phyloP scores from a whole-genome alignment of 1,284 basidiomycete genomes.

The Trichosporon sp. region DNA sequence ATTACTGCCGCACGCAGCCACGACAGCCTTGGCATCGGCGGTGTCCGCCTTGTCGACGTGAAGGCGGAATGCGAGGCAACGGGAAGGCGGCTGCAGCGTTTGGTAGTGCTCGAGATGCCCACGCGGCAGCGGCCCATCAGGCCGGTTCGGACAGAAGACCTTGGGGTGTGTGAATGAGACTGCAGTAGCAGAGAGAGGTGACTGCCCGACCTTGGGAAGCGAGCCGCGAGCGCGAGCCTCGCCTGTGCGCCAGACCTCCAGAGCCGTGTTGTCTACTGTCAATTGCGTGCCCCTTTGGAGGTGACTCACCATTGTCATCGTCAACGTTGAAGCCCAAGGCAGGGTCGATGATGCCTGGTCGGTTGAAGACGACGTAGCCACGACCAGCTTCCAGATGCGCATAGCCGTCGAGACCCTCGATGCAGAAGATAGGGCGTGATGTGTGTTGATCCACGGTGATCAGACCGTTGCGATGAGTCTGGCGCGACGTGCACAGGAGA shows the following conservation, averaged over 20 bases:
- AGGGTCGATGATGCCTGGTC: constrained; percentile 22
- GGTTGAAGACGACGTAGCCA: constrained; percentile 44
- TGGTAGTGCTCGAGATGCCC: constrained; percentile 47
- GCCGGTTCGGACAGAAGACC: constrained; percentile 14
- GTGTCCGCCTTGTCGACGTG: constrained; percentile 40
- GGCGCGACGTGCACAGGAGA: constrained; percentile 39
- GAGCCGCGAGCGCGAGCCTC: constrained; percentile 32
- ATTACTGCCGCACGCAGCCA: constrained; percentile 39
- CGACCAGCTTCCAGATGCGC: constrained; percentile 50
- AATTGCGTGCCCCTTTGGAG: neutral
- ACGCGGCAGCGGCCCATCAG: constrained; percentile 34
- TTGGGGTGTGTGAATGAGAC: constrained; percentile 29
- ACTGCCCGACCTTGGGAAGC: constrained; percentile 21
- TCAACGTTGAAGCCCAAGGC: constrained; percentile 22
- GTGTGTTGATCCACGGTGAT: constrained; percentile 23
- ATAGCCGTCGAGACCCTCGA: constrained; percentile 30
- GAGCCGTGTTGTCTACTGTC: constrained; percentile 23
- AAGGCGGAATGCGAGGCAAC: constrained; percentile 45
- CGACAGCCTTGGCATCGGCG: constrained; percentile 35
- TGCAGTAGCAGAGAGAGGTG: constrained; percentile 24
- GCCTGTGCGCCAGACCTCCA: constrained; percentile 42
- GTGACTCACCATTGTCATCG: constrained; percentile 1
- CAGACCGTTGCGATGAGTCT: constrained; percentile 24
- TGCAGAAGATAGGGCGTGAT: constrained; percentile 38
- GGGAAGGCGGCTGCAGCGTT: constrained; percentile 40